Evolutionary conservation across 2,329 filamentous ascomycete genomes (phyloP), one percentile per base, ranked within the genome.

Genomic region (Penicillium sp.): DNA sequence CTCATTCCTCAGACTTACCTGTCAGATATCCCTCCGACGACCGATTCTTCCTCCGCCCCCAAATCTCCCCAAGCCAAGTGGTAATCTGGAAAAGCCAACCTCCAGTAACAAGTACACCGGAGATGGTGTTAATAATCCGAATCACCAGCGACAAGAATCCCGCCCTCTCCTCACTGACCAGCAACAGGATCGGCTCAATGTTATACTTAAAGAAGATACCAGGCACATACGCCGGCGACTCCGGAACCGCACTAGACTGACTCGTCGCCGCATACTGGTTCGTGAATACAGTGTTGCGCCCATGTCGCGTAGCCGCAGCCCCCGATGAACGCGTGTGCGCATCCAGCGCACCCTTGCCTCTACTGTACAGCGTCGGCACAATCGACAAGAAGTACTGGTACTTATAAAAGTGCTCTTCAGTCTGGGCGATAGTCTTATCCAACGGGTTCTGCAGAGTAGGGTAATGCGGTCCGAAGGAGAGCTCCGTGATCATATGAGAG

Each of bases 151-250:
- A 79, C 61, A 96, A 75, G 55, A 96, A 79, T 40, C 89, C 81
- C 53, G 87, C 86, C 68, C 91, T 85, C 67, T 86, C 85, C 77
- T 97, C 93, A 58, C 88, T 87, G 39, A 99, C 87, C 27, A 88
- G 87, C 49, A 99, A 79, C 71, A 94, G 78, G 65, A 99, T 92
- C 1, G 94, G 94, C 79, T 99, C 94, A 65, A 99, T 97, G 71
- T 97, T 93, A 76, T 96, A 99, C 78, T 97, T 99, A 82, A 99
- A 90, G 72, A 97, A 99, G 58, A 99, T 85, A 30, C 94, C 94
- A 0, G 94, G 94, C 0, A 97, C 84, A 55, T 79, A 77, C 58
- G 70, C 66, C 0, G 70, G 69, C 63, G 80, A 85, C 66, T 95
- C 88, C 51, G 80, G 78, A n/a, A 74, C 58, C 2, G 55, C 39